phyloP scores from a whole-genome alignment of 2,329 filamentous ascomycete species.

The Aspergillus oerlinghausenensis region DNA sequence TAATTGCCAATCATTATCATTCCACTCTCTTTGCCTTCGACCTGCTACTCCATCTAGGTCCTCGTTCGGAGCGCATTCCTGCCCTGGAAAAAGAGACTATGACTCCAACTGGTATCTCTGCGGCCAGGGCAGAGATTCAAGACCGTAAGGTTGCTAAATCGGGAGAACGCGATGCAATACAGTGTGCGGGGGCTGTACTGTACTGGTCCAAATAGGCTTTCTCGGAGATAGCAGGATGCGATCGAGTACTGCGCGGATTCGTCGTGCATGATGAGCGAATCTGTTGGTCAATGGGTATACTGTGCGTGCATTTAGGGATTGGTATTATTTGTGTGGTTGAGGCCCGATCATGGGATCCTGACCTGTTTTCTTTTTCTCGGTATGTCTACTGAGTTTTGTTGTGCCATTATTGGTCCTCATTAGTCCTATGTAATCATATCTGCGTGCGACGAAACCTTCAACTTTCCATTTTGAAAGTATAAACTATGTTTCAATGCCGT shows the following conservation, averaged over 20 bases:
- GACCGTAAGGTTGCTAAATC: neutral
- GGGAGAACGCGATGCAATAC: neutral
- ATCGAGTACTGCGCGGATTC: too few species aligned
- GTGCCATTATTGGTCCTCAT: neutral
- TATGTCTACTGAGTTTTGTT: neutral
- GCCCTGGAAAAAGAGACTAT: too few species aligned
- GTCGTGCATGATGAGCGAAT: neutral
- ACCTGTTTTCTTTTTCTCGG: neutral
- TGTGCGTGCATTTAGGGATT: neutral
- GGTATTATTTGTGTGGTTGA: neutral
- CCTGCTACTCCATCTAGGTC: too few species aligned
- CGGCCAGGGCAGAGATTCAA: neutral
- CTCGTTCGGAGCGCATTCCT: too few species aligned
- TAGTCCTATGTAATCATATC: neutral
- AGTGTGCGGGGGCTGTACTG: neutral
- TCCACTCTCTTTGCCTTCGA: too few species aligned
- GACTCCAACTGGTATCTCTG: too few species aligned
- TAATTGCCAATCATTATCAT: too few species aligned
- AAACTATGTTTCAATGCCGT: neutral
- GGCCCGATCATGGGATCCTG: neutral
- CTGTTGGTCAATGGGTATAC: neutral
- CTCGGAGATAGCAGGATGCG: neutral
- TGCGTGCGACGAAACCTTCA: too few species aligned
- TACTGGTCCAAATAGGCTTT: neutral
- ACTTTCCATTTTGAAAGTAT: too few species aligned